Evolutionary conservation across 225 moss, liverwort and hornwort genomes (phyloP).

Genomic region (Pleurozium schreberi): DNA sequence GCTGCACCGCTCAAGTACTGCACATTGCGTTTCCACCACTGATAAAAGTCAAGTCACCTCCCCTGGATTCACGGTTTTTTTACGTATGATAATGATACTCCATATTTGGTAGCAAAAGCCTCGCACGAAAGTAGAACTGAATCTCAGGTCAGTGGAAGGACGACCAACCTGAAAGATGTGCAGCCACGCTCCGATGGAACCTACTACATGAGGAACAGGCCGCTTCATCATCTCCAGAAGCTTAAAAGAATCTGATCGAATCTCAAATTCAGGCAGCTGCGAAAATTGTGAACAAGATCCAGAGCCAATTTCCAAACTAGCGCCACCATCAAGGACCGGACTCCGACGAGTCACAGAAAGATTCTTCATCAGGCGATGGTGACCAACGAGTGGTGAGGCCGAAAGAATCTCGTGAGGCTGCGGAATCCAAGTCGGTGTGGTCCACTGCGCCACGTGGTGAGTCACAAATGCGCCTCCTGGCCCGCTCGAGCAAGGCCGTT

Average conservation of each 20-base stretch:
- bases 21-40: not conserved
- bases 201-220: conserved; percentile 73
- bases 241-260: conserved; percentile 89
- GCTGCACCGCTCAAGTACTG: conserved; percentile 47
- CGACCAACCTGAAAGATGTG: conserved; percentile 68
- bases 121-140: not conserved
- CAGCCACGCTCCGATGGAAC: conserved; percentile 87
- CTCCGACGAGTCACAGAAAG: not conserved
- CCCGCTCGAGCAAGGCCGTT: not conserved
- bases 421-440: not conserved
- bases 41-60: not conserved
- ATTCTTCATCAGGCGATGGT: not conserved
- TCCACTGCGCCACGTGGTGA: not conserved
- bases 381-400: not conserved
- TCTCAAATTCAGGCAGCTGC: conserved; percentile 15
- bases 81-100: not conserved
- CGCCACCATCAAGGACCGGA: too few species aligned
- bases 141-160: not conserved
- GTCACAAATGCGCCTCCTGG: not conserved
- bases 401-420: not conserved
- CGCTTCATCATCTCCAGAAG: conserved; percentile 77
- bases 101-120: not conserved
- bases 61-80: not conserved
- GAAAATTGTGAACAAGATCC: not conserved
- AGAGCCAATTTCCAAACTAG: not conserved